Evolutionary conservation across 306 rosid species (phyloP).

Genomic region (Lupinus albus): DNA sequence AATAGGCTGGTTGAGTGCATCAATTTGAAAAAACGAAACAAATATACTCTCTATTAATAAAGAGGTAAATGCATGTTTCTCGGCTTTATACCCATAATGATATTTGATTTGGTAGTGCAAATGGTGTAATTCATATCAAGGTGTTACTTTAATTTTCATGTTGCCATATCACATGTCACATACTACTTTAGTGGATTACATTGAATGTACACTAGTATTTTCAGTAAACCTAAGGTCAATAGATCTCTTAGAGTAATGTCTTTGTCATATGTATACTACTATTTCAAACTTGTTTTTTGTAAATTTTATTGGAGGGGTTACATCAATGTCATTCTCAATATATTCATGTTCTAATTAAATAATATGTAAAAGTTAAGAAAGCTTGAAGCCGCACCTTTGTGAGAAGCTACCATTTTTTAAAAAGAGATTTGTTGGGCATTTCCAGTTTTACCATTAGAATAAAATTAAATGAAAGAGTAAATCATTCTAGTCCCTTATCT

Average conservation of each 20-base stretch:
- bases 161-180: neutral
- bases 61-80: too few relatives aligned
- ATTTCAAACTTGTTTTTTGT: too few relatives aligned
- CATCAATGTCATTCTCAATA: neutral
- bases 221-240: neutral
- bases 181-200: neutral
- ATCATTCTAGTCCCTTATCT: too few relatives aligned
- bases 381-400: slow-evolving; percentile 8
- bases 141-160: neutral
- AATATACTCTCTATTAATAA: too few relatives aligned
- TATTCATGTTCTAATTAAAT: neutral
- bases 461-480: neutral
- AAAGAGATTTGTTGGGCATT: neutral
- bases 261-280: too few relatives aligned
- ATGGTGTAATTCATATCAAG: too few relatives aligned
- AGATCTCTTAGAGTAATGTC: neutral
- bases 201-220: neutral
- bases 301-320: too few relatives aligned
- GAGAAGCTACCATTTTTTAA: neutral
- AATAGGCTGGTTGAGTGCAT: slow-evolving; percentile 35
- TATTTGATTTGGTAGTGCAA: too few relatives aligned
- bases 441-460: too few relatives aligned
- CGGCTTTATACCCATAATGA: too few relatives aligned
- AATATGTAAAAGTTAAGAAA: slow-evolving; percentile 13
- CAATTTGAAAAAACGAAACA: slow-evolving; percentile 50